Base-by-base conservation (phyloP, 1,139 yeast species). In the Protomyces macrosporus region DNA sequence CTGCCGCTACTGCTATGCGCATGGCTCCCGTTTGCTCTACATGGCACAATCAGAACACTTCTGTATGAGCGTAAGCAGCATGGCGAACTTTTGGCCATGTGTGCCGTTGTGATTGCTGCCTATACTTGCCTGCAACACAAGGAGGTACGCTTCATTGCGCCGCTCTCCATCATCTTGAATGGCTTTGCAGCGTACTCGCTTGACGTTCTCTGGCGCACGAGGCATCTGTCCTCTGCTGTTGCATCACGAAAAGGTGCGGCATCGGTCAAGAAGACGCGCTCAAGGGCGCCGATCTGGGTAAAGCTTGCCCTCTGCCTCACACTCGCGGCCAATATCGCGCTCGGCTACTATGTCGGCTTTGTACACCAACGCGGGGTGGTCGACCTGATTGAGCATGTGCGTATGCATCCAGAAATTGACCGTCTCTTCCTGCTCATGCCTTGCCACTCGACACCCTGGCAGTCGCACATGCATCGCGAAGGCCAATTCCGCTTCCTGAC, bases 391-490 rank as follows among this genome's bases (percentile, higher is more conserved):
- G 74, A 81, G 10, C 79, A 79, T 62, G 71, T 93, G 33, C 79
- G 84, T 60, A 67, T 73, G 6, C 76, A 80, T 30, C 75, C 79
- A 0, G 69, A 72, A 1, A 78, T 83, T 4, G 68, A 74, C 0
- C 80, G 39, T 33, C 77, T 90, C 52, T 96, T 96, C 0, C 87
- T 93, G 69, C 74, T 95, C 23, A 89, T 91, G 72, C 98, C 99
- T 0, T 95, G 98, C 71, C 98, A 95, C 73, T 91, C 98, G 0
- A 91, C 98, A 0, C 98, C 98, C 2, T 89, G 96, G 87, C 97
- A 90, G 71, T 83, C 95, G 45, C 85, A 87, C 71, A 75, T 95
- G 53, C 97, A 90, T 16, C 73, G 83, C 3, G 74, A 76, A 6
- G 75, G 83, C 35, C 33, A 48, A 10, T 60, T 53, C 2, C 88